Percentiles rank a stretch among this genome's conserved stretches.
Conservation (phyloP, 2,329 filamentous ascomycete genomes). For the Exophiala sp. region DNA sequence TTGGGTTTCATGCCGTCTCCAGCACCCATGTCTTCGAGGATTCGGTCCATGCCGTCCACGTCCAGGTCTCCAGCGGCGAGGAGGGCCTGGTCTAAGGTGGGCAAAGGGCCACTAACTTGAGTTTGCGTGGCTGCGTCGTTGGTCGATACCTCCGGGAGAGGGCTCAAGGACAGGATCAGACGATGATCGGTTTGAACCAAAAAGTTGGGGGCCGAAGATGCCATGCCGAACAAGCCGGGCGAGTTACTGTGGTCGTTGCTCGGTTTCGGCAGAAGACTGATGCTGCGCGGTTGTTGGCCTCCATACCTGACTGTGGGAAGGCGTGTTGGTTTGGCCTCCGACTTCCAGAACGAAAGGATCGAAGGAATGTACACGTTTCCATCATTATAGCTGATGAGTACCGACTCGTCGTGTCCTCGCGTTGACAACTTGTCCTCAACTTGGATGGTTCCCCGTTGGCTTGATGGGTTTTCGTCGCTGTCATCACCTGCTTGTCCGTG, state of each 20-base stretch:
- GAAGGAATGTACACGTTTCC: constrained; percentile 41
- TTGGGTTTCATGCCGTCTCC: constrained; percentile 1
- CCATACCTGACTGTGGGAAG: constrained; percentile 16
- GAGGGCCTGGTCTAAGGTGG: constrained; percentile 36
- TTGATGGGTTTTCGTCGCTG: constrained; percentile 26
- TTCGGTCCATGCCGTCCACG: constrained; percentile 44
- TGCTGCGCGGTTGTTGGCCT: constrained; percentile 12
- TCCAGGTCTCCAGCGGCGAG: constrained; percentile 42
- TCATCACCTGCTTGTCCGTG: constrained; percentile 32
- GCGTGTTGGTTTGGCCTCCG: constrained; percentile 21
- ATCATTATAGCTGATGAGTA: constrained; percentile 40
- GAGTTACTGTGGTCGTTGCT: neutral
- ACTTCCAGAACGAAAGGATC: constrained; percentile 42
- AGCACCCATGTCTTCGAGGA: constrained; percentile 39
- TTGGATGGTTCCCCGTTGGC: constrained; percentile 39
- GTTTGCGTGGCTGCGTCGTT: constrained; percentile 10
- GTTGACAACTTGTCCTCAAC: constrained; percentile 35
- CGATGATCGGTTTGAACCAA: constrained; percentile 20
- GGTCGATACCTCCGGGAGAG: constrained; percentile 7
- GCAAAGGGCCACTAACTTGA: neutral
- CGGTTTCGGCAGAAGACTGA: constrained; percentile 9
- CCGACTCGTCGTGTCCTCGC: constrained; percentile 37
- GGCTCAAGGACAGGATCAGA: constrained; percentile 20
- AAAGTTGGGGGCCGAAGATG: constrained; percentile 17
- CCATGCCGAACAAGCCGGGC: constrained; percentile 7